Base-by-base conservation (phyloP, 345 rosid species). In the Barbarea vulgaris region DNA sequence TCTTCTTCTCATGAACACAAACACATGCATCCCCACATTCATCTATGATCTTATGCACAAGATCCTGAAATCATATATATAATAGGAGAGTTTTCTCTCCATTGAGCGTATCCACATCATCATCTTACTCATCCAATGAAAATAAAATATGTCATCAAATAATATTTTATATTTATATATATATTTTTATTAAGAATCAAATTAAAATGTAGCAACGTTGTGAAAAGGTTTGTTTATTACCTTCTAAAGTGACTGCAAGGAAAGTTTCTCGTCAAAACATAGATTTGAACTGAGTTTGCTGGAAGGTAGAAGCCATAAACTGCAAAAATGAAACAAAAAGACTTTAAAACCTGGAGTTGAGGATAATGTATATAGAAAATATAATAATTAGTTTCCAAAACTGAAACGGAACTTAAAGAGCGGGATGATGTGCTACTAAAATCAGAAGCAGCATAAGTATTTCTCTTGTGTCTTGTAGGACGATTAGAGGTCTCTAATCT, bases 211-310 rank as follows among this genome's bases (percentile, higher is more conserved):
- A 28, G 54, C 30, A 46, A 2, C 34, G 52, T 69, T 46, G 17
- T 27, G 47, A 19, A n/a, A n/a, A n/a, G n/a, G n/a, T n/a, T n/a
- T n/a, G n/a, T n/a, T n/a, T n/a, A n/a, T n/a, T n/a, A n/a, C 99
- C 97, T 95, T 89, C 86, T 85, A 84, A 65, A 95, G 93, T 57
- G 99, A 87, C 52, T 85, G 89, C 19, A 95, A 61, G 80, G 92
- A 92, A 56, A 81, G 76, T 80, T 85, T 92, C 81, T 90, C 93
- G 61, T 88, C 89, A 25, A 92, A 90, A 21, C 93, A 90, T 90
- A 93, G 88, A 80, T 83, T 84, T 77, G 82, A 79, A 17, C 75
- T 39, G 42, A 88, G 88, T 81, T 79, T 91, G 44, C 73, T 69
- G 48, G 79, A 67, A 72, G 81, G 93, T 90, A 77, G 21, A 76